Evolutionary conservation across 2,329 filamentous ascomycete genomes (phyloP).

Genomic region (Aureobasidium zeae): DNA sequence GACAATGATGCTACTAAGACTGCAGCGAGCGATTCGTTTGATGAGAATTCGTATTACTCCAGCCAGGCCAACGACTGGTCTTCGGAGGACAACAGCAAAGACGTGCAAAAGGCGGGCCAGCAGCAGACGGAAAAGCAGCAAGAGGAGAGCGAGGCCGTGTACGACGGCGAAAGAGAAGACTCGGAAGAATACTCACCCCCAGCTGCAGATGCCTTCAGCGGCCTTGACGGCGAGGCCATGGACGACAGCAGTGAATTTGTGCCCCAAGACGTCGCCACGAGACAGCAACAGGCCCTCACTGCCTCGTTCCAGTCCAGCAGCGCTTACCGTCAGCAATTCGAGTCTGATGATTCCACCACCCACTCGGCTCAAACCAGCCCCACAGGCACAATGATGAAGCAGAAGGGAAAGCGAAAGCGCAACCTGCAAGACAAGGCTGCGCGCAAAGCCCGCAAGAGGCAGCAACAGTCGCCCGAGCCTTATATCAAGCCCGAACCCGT

Average conservation of each 20-base stretch:
- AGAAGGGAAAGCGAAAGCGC: conserved; percentile 12
- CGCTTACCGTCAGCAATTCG: conserved; percentile 19
- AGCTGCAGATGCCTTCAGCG: conserved; percentile 31
- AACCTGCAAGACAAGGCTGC: conserved; percentile 19
- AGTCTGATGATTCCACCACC: conserved; percentile 15
- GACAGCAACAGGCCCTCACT: conserved; percentile 12
- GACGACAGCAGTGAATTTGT: conserved; percentile 16
- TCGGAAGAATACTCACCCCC: conserved; percentile 39
- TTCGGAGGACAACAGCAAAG: conserved; percentile 35
- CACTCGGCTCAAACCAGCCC: conserved; percentile 19
- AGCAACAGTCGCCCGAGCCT: conserved; percentile 32
- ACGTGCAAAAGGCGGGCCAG: neutral
- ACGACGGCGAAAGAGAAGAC: conserved; percentile 28
- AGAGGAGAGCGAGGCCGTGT: conserved; percentile 11
- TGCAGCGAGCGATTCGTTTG: conserved; percentile 70
- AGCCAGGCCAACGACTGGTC: conserved; percentile 68
- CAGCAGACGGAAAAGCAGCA: conserved; percentile 11
- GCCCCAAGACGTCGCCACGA: conserved; percentile 17
- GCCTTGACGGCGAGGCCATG: conserved; percentile 15
- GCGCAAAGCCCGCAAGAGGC: conserved; percentile 29
- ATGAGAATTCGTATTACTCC: conserved; percentile 93
- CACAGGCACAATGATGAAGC: conserved; percentile 19
- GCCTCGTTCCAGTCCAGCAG: conserved; percentile 3
- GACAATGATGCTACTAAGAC: too few relatives aligned
- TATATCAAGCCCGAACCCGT: conserved; percentile 55